Base-by-base conservation (phyloP, 441 rosid genomes). In the Gossypium aridum region DNA sequence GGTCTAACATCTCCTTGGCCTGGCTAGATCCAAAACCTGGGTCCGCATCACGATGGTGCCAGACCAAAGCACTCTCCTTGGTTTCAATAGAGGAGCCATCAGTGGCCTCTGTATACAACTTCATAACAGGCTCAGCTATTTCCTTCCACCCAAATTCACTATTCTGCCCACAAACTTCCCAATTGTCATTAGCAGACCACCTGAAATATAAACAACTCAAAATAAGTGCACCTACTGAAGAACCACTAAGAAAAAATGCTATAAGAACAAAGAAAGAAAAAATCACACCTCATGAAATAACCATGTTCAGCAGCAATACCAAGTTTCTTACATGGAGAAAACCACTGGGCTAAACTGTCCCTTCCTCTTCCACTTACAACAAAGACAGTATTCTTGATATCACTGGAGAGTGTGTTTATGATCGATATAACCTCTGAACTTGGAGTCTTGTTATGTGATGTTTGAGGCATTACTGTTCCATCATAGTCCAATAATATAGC, bases 291-390 rank as follows among this genome's bases (percentile, higher is more conserved):
- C 83, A 87, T 63, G 63, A 80, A 84, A 75, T 81, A 90, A 59
- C 95, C 95, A 76, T 90, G 95, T 77, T 90, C 95, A 53, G 95
- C 91, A 12, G 93, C 93, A 16, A 89, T 87, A 55, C 95, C 95
- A 4, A 90, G 88, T 22, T 80, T 87, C 69, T 82, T 77, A 77
- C 95, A 90, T 56, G 89, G 88, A 71, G 87, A 80, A 82, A 90
- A 84, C 95, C 93, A 90, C 76, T 80, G 80, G 47, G 89, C 88
- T 75, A 90, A 76, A 75, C 85, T 86, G 34, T 86, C 90, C 76
- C 74, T 84, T 59, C 88, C 90, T 84, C 95, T 89, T 72, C 95
- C 95, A 64, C 93, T 90, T 28, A 90, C 95, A 78, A 90, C 77
- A 75, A 90, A 89, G 47, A 90, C 89, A 1, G 76, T 80, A 77